phyloP scores from a whole-genome alignment of 768 basidiomycete genomes.

The Amanita inopinata region DNA sequence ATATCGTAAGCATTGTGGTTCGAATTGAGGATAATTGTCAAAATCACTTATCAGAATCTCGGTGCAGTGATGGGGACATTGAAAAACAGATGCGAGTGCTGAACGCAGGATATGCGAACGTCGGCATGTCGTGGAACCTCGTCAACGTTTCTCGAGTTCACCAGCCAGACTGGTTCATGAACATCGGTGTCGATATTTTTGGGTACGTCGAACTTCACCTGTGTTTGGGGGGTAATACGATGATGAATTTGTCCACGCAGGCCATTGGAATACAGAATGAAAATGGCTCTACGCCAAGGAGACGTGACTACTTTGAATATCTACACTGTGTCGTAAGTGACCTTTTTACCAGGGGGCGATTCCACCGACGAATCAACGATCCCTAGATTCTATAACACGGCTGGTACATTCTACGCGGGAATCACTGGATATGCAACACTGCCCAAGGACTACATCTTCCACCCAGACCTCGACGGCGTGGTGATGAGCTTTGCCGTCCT shows the following conservation, averaged over 20 bases:
- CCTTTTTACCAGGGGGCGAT: too few relatives aligned
- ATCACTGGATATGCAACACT: conserved; percentile 43
- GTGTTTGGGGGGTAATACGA: background rate
- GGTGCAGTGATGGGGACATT: conserved; percentile 25
- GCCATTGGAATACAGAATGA: conserved; percentile 24
- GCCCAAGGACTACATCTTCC: conserved; percentile 27
- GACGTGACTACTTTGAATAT: conserved; percentile 26
- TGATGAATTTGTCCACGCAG: background rate
- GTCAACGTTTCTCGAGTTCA: conserved; percentile 26
- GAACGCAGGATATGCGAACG: conserved; percentile 27
- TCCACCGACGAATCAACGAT: background rate
- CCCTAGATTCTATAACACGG: conserved; percentile 15
- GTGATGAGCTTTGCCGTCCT: conserved; percentile 28
- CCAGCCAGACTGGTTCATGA: conserved; percentile 34
- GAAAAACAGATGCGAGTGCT: conserved; percentile 29
- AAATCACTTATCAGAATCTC: background rate
- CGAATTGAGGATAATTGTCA: conserved; percentile 11
- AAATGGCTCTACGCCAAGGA: conserved; percentile 28
- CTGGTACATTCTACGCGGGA: conserved; percentile 18
- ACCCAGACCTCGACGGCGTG: conserved; percentile 35
- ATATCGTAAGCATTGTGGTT: conserved; percentile 29
- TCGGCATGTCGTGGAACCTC: conserved; percentile 27
- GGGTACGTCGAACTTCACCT: conserved; percentile 8
- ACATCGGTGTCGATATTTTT: conserved; percentile 20
- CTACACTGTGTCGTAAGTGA: conserved; percentile 25